Evolutionary conservation across 2,329 filamentous ascomycete genomes (phyloP).

Genomic region (Colletotrichum plurivorum): DNA sequence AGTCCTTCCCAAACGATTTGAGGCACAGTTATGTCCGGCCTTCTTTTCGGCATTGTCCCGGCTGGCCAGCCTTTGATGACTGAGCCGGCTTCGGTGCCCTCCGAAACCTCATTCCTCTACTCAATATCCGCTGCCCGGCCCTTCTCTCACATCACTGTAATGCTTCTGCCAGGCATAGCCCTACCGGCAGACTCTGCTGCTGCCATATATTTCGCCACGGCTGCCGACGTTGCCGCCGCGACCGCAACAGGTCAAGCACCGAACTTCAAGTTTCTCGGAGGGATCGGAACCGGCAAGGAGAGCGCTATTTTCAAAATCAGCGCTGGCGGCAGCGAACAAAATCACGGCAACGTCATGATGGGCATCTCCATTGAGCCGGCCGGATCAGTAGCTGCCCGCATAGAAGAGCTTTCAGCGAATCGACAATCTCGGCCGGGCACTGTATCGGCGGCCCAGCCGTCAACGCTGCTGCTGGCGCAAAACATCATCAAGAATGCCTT

Average conservation of each 20-base stretch:
- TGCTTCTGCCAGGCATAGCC: constrained; percentile 83
- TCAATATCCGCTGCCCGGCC: constrained; percentile 61
- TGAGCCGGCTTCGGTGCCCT: constrained; percentile 65
- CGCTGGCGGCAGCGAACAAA: constrained; percentile 43
- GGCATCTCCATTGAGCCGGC: constrained; percentile 88
- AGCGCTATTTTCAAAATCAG: constrained; percentile 90
- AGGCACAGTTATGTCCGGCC: constrained; percentile 53
- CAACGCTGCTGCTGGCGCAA: constrained; percentile 88
- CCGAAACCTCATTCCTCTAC: constrained; percentile 70
- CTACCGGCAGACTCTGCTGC: constrained; percentile 85
- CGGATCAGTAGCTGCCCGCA: constrained; percentile 77
- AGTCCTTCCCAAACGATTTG: background rate
- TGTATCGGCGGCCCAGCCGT: constrained; percentile 55
- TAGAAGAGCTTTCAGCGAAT: constrained; percentile 70
- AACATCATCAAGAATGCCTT: constrained; percentile 97
- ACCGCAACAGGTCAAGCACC: constrained; percentile 58
- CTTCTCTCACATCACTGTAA: constrained; percentile 89
- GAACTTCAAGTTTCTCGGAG: constrained; percentile 88
- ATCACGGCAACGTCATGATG: constrained; percentile 72
- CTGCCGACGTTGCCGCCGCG: constrained; percentile 55
- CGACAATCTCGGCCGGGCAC: constrained; percentile 49
- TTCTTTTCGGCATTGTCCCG: constrained; percentile 72
- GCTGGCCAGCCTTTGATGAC: constrained; percentile 72
- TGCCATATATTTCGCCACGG: constrained; percentile 85
- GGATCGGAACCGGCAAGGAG: constrained; percentile 90